phyloP scores from a whole-genome alignment of 495 filamentous ascomycete species.

The Penicillium daleae region DNA sequence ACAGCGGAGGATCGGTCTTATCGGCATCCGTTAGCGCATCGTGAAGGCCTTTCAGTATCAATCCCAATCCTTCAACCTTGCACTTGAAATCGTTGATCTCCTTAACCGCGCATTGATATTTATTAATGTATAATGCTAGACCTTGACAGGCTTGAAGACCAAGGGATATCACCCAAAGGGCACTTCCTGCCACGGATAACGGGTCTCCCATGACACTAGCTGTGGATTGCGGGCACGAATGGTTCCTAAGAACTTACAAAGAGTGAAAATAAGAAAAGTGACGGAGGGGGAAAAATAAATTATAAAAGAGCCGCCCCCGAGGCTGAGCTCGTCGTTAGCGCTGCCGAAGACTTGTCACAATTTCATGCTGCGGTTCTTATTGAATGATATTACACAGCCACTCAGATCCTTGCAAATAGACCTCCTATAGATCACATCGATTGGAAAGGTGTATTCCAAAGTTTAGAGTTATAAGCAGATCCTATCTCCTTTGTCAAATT shows the following conservation, averaged over 20 bases:
- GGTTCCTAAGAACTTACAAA: neutral
- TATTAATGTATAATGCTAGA: neutral
- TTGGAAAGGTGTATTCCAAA: neutral
- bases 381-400: neutral
- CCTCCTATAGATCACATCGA: neutral
- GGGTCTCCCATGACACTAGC: neutral
- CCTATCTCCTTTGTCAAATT: neutral
- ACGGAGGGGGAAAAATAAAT: too few species aligned
- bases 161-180: neutral
- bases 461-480: neutral
- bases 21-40: neutral
- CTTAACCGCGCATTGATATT: neutral
- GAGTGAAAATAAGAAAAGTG: too few species aligned
- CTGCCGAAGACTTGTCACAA: neutral
- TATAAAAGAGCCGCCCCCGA: neutral
- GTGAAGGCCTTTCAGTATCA: neutral
- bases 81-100: neutral
- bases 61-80: neutral
- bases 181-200: neutral
- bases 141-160: constrained; percentile 1
- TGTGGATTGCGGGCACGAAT: too few species aligned
- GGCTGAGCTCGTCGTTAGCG: neutral
- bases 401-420: neutral
- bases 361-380: neutral
- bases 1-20: neutral